A percentile compares a stretch with the other conserved stretches of the same genome.
phyloP scores from a whole-genome alignment of 2,329 filamentous ascomycete genomes.

The Trichoderma afroharzianum region DNA sequence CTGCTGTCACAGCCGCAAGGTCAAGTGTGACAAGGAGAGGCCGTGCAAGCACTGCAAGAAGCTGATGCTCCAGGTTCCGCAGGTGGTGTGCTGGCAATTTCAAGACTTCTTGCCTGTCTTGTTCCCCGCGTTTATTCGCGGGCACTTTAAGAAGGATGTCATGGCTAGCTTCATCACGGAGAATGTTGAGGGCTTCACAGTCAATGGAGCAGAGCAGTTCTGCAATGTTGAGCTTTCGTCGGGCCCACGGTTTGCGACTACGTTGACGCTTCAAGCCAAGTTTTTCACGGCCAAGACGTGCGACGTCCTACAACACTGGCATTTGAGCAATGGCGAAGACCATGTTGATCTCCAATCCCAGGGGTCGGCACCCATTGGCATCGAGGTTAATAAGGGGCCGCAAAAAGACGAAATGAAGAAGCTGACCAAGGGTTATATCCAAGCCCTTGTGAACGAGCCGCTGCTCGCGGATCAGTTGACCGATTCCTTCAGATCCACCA shows the following conservation, averaged over 20 bases:
- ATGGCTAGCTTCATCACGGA: constrained; percentile 47
- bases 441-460: constrained; percentile 46
- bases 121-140: constrained; percentile 51
- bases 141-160: constrained; percentile 48
- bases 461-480: constrained; percentile 50
- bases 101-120: constrained; percentile 50
- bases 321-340: constrained; percentile 37
- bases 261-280: constrained; percentile 46
- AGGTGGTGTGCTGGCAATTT: constrained; percentile 58
- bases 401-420: constrained; percentile 46
- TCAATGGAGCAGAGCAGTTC: constrained; percentile 39
- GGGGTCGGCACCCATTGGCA: constrained; percentile 47
- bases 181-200: constrained; percentile 45
- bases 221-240: constrained; percentile 49
- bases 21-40: constrained; percentile 53
- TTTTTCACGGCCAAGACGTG: constrained; percentile 49
- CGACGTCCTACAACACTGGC: constrained; percentile 51
- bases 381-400: constrained; percentile 41
- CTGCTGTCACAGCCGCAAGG: constrained; percentile 57
- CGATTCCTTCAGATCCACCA: constrained; percentile 42
- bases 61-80: constrained; percentile 47
- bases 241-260: constrained; percentile 41
- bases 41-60: constrained; percentile 57
- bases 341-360: constrained; percentile 40
- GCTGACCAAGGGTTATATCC: constrained; percentile 46